phyloP scores from a whole-genome alignment of 2,329 filamentous ascomycete species.

The Fusarium secorum region DNA sequence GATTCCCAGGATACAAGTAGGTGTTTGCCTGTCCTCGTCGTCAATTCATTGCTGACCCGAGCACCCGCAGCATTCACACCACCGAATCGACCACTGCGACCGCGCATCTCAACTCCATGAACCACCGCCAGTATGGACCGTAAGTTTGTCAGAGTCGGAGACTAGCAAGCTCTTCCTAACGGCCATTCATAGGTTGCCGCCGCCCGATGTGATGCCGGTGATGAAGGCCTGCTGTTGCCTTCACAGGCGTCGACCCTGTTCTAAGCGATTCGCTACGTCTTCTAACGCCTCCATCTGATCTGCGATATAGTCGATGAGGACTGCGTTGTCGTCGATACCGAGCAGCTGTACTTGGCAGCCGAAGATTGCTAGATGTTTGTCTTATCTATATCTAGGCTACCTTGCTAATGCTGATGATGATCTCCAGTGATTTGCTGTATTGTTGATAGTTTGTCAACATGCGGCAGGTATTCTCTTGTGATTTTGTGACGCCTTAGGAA shows the following conservation, averaged over 20 bases:
- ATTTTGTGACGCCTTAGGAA: background rate
- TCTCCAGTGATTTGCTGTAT: background rate
- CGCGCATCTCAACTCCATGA: background rate
- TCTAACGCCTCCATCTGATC: rapidly evolving
- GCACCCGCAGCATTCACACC: background rate
- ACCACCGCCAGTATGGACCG: rapidly evolving
- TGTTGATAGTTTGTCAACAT: rapidly evolving
- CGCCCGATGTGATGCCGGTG: rapidly evolving
- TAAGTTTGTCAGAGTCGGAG: rapidly evolving
- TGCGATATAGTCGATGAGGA: background rate
- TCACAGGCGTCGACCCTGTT: background rate
- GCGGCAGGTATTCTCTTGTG: background rate
- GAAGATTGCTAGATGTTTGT: background rate
- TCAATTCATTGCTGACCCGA: background rate
- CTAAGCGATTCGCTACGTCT: rapidly evolving
- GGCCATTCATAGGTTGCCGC: background rate
- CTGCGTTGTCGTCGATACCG: too few relatives aligned
- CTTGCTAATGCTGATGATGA: rapidly evolving
- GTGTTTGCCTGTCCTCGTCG: rapidly evolving
- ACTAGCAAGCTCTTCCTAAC: rapidly evolving
- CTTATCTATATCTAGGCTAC: rapidly evolving
- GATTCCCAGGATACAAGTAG: background rate
- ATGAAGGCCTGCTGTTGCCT: rapidly evolving
- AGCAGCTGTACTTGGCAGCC: background rate
- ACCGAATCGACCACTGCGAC: rapidly evolving